Base-by-base conservation (phyloP, 352 stramenopile genomes). In the Phytophthora megakarya region DNA sequence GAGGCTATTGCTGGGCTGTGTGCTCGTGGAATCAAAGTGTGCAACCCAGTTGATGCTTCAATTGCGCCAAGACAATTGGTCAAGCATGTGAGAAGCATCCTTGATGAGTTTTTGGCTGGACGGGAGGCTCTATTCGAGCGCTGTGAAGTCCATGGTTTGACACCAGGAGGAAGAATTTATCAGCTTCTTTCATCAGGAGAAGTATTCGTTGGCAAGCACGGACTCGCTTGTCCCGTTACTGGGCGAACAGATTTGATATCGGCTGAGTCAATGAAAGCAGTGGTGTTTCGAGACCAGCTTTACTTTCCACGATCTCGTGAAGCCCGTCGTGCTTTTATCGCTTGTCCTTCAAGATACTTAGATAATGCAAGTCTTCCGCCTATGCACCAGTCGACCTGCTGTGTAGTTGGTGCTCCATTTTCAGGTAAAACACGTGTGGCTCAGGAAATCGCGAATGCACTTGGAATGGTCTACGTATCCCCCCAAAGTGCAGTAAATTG, bases 161-260 rank as follows among this genome's bases (percentile, higher is more conserved):
- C 18, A 30, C 35, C 25, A 18, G 56, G 35, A 3, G 49, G 52
- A 1, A 44, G 33, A 15, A 42, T 73, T 5, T 35, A 55, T 4
- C 43, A 49, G 3, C 21, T 77, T 13, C 65, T 91, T 19, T 61
- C 55, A 9, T 73, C 64, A 21, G 84, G 81, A 33, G 70, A 88
- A 28, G 49, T 78, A 10, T 19, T 73, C 9, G 61, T 91, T 0
- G 82, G 84, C 19, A 89, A 88, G 44, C 77, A 90, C 43, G 78
- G 70, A 19, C 50, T 73, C 15, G 35, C 44, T 0, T 90, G 81
- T 23, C 81, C 78, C 8, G 48, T 87, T 18, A 74, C 70, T 33
- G 66, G 66, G 15, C 45, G 42, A 15, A 61, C 53, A 9, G 58
- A 56, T 38, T 33, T 19, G 10, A 11, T 48, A 49, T 50, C 42